Conservation (phyloP, 306 rosid genomes). For the Inga leiocalycina region DNA sequence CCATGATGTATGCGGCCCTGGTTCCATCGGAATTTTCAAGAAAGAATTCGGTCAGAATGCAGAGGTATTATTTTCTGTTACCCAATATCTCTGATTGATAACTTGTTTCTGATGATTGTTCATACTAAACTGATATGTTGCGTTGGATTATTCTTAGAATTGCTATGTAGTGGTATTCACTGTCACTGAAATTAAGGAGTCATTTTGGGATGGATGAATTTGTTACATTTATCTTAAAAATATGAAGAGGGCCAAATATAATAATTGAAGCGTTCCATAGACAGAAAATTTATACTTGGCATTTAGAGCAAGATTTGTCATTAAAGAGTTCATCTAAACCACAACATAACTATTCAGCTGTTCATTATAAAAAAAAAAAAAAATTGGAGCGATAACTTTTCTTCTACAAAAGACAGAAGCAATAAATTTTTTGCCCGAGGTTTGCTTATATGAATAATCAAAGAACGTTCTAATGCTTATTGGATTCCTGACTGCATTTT, state of each 20-base stretch:
- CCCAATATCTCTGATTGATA: not conserved
- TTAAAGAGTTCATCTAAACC: not conserved
- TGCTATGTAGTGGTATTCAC: slow-evolving; percentile 3
- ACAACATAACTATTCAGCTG: not conserved
- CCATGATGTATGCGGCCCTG: slow-evolving; percentile 96
- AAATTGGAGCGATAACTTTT: not conserved
- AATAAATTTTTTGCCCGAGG: not conserved
- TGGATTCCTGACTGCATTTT: slow-evolving; percentile 22
- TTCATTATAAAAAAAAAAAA: not conserved
- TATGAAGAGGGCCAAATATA: not conserved
- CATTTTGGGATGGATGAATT: slow-evolving; percentile 15
- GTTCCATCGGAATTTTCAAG: slow-evolving; percentile 91
- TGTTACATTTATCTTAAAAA: not conserved
- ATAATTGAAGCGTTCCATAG: not conserved
- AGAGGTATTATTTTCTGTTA: slow-evolving; percentile 50
- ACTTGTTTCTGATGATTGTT: slow-evolving; percentile 1
- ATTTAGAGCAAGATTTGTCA: not conserved
- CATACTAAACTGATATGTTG: not conserved
- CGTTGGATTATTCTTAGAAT: not conserved
- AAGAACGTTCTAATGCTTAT: not conserved
- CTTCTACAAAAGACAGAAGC: not conserved
- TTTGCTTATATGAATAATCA: not conserved
- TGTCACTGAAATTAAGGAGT: not conserved
- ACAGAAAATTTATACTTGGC: not conserved
- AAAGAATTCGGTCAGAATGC: slow-evolving; percentile 90